phyloP scores from a whole-genome alignment of 2,329 filamentous ascomycete species.

The Verticillium alfalfae region DNA sequence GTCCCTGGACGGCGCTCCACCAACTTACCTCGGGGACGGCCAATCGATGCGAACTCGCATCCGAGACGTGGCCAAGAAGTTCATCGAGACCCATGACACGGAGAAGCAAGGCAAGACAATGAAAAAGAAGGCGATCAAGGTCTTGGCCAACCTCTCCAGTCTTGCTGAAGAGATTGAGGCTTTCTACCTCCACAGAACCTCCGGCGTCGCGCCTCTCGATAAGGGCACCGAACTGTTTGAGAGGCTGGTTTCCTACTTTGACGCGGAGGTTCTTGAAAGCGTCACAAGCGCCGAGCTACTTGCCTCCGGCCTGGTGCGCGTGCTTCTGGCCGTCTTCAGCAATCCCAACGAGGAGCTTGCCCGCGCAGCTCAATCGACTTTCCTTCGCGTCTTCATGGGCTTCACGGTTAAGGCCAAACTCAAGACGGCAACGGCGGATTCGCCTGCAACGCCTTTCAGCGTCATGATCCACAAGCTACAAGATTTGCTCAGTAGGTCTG shows the following conservation, averaged over 20 bases:
- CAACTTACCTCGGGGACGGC: slow-evolving; percentile 39
- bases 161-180: slow-evolving; percentile 67
- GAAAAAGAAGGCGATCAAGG: slow-evolving; percentile 72
- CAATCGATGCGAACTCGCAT: slow-evolving; percentile 67
- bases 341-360: slow-evolving; percentile 58
- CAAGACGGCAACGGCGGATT: slow-evolving; percentile 60
- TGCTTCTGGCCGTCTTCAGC: slow-evolving; percentile 77
- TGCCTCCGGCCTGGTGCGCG: slow-evolving; percentile 81
- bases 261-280: slow-evolving; percentile 81
- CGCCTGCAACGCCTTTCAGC: slow-evolving; percentile 79
- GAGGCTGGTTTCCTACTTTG: slow-evolving; percentile 76
- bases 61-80: slow-evolving; percentile 70
- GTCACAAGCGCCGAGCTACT: slow-evolving; percentile 94
- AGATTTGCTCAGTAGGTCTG: slow-evolving; percentile 89
- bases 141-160: slow-evolving; percentile 65
- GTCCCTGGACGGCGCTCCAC: slow-evolving; percentile 52
- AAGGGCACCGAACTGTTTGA: slow-evolving; percentile 65
- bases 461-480: slow-evolving; percentile 90
- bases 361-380: slow-evolving; percentile 69
- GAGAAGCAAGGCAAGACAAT: slow-evolving; percentile 66
- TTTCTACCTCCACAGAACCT: slow-evolving; percentile 59
- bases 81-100: slow-evolving; percentile 77
- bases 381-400: slow-evolving; percentile 90
- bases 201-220: slow-evolving; percentile 35
- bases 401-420: slow-evolving; percentile 59